These are phyloP conservation scores for Rhizophagus clarus DNA, from an alignment of 192 early-diverging fungal species.

Conservation along the genomic window DNA sequence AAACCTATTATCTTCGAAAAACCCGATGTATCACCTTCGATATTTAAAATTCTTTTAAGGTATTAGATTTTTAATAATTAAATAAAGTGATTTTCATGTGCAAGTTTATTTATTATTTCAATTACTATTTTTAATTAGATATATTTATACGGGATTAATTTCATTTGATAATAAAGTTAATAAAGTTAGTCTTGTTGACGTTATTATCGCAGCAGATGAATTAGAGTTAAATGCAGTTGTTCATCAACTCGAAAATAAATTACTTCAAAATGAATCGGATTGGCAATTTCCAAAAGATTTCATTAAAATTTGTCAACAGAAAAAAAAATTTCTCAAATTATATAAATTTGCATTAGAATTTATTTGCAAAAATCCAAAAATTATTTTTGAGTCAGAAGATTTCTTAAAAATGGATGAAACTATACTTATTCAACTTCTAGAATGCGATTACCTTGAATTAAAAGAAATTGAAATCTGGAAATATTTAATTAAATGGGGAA, in stretches of 20 bases:
- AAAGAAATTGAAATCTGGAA: slow-evolving; percentile 20
- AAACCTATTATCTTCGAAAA: not conserved
- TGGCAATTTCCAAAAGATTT: slow-evolving; percentile 1
- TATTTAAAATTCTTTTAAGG: slow-evolving; percentile 14
- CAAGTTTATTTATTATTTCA: too few relatives aligned
- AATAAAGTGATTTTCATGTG: too few relatives aligned
- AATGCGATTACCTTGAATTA: not conserved
- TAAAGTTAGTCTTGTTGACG: not conserved
- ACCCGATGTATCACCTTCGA: slow-evolving; percentile 2
- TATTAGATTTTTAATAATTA: slow-evolving; percentile 3
- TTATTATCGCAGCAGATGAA: slow-evolving; percentile 1
- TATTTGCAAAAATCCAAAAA: not conserved
- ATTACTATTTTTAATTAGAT: too few relatives aligned
- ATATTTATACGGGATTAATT: slow-evolving; percentile 8
- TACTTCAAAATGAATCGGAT: not conserved
- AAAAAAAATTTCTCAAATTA: not conserved
- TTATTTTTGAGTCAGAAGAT: slow-evolving; percentile 11
- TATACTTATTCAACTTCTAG: not conserved
- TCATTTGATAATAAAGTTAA: not conserved
- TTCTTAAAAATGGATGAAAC: not conserved
- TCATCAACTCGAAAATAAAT: not conserved
- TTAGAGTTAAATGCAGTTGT: not conserved
- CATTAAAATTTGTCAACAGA: not conserved
- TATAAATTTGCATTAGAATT: not conserved
- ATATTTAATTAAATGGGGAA: slow-evolving; percentile 19